phyloP scores from a whole-genome alignment of 2,329 filamentous ascomycete species.

The Corynespora cassiicola region DNA sequence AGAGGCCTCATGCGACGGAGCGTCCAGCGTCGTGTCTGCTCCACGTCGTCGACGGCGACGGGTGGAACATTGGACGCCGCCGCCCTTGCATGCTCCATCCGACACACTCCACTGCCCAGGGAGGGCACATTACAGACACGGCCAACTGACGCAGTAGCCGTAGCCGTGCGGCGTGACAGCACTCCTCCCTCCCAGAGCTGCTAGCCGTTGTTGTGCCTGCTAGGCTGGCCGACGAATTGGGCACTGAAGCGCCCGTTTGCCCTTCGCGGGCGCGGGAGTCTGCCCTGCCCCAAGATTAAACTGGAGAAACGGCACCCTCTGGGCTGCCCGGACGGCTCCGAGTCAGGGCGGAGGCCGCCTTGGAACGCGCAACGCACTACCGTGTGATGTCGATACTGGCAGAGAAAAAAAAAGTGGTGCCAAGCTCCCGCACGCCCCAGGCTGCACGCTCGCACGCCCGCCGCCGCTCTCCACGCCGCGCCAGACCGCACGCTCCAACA shows the following conservation, averaged over 20 bases:
- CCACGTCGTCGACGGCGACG: slow-evolving; percentile 28
- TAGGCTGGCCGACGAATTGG: slow-evolving; percentile 10
- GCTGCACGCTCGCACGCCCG: too few relatives aligned
- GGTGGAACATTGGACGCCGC: slow-evolving; percentile 35
- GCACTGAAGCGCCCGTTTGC: slow-evolving; percentile 13
- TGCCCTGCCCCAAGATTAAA: slow-evolving; percentile 5
- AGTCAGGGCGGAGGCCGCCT: too few relatives aligned
- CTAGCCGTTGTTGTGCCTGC: slow-evolving; percentile 5
- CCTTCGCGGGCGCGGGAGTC: slow-evolving; percentile 5
- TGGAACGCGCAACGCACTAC: slow-evolving; percentile 7
- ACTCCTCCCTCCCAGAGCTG: slow-evolving; percentile 4
- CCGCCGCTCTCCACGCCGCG: too few relatives aligned
- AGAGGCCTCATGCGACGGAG: slow-evolving; percentile 17
- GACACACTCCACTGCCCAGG: slow-evolving; percentile 17
- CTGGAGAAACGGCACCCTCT: slow-evolving; percentile 1
- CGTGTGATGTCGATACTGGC: too few relatives aligned
- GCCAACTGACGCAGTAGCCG: slow-evolving; percentile 12
- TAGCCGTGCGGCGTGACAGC: slow-evolving; percentile 26
- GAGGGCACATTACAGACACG: slow-evolving; percentile 11
- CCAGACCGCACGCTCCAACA: too few relatives aligned
- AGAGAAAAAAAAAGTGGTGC: not conserved
- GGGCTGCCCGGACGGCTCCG: slow-evolving; percentile 4
- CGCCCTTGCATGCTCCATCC: slow-evolving; percentile 34
- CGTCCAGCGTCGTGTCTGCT: slow-evolving; percentile 20
- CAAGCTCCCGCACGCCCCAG: not conserved